These are phyloP conservation scores for Trichoderma orchidacearum DNA, from an alignment of 495 filamentous ascomycete species.

Conservation along the genomic window DNA sequence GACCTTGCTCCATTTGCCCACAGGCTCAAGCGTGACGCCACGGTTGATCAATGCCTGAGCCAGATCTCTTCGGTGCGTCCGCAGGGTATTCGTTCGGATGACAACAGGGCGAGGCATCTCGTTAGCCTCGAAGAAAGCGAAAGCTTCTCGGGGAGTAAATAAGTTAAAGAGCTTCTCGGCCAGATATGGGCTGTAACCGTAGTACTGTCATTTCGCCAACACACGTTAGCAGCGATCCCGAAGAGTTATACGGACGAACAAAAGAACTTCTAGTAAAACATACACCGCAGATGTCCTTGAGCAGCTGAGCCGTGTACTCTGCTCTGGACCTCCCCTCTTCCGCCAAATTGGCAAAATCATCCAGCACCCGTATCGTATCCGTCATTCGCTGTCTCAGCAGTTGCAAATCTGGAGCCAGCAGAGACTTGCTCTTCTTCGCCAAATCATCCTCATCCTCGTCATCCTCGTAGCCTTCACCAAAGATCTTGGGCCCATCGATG, in stretches of 20 bases:
- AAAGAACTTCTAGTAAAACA: constrained; percentile 13
- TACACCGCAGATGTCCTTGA: constrained; percentile 75
- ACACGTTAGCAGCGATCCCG: not conserved
- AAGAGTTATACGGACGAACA: not conserved
- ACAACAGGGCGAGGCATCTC: constrained; percentile 74
- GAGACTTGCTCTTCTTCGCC: constrained; percentile 28
- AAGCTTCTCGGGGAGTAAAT: constrained; percentile 86
- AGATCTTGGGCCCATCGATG: constrained; percentile 67
- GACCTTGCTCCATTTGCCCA: constrained; percentile 98
- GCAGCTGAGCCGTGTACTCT: constrained; percentile 73
- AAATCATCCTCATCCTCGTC: constrained; percentile 30
- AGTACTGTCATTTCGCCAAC: constrained; percentile 30
- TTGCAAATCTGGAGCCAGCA: constrained; percentile 77
- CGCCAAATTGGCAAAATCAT: constrained; percentile 66
- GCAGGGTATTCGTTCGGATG: constrained; percentile 83
- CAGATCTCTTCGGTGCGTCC: constrained; percentile 80
- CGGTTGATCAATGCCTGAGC: constrained; percentile 94
- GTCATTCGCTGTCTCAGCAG: constrained; percentile 82
- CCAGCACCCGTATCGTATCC: constrained; percentile 81
- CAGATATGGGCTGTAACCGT: constrained; percentile 70
- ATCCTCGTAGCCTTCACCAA: constrained; percentile 51
- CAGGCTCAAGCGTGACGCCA: constrained; percentile 87
- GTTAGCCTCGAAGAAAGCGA: constrained; percentile 98
- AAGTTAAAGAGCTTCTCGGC: constrained; percentile 81
- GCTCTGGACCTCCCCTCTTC: constrained; percentile 67